Conservation (phyloP, 2,329 filamentous ascomycete genomes). For the Talaromyces amestolkiae region DNA sequence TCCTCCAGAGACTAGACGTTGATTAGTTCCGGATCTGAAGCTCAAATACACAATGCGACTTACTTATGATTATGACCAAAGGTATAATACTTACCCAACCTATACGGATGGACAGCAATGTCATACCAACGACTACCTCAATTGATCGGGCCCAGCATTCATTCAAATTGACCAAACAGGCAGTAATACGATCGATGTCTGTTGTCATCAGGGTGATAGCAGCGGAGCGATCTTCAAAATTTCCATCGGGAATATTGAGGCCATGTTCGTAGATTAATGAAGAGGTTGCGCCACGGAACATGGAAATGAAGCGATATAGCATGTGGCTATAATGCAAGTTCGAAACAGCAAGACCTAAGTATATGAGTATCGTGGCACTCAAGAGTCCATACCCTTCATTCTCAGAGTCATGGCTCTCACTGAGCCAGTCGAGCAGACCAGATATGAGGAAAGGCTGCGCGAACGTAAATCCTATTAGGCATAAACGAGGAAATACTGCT, state of each 20-base stretch:
- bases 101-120: slow-evolving; percentile 5
- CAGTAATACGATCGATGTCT: slow-evolving; percentile 14
- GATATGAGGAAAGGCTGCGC: slow-evolving; percentile 9
- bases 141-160: slow-evolving; percentile 17
- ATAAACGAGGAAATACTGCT: slow-evolving; percentile 14
- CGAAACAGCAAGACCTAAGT: slow-evolving; percentile 11
- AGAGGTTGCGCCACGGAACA: slow-evolving; percentile 13
- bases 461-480: slow-evolving; percentile 15
- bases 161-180: slow-evolving; percentile 13
- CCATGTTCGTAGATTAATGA: slow-evolving; percentile 12
- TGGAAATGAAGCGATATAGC: slow-evolving; percentile 17
- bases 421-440: slow-evolving; percentile 17
- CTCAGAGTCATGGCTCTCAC: slow-evolving; percentile 18
- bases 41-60: background rate
- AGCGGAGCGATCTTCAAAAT: slow-evolving; percentile 11
- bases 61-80: background rate
- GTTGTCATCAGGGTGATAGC: slow-evolving; percentile 16
- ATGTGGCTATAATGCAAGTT: slow-evolving; percentile 12
- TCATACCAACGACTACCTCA: slow-evolving; percentile 10
- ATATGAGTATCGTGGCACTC: slow-evolving; percentile 13
- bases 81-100: slow-evolving; percentile 16
- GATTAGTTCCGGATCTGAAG: background rate
- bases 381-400: slow-evolving; percentile 14
- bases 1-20: background rate
- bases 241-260: slow-evolving; percentile 1